Base-by-base conservation (phyloP, 441 rosid species). In the Dalechampia spathulata region DNA sequence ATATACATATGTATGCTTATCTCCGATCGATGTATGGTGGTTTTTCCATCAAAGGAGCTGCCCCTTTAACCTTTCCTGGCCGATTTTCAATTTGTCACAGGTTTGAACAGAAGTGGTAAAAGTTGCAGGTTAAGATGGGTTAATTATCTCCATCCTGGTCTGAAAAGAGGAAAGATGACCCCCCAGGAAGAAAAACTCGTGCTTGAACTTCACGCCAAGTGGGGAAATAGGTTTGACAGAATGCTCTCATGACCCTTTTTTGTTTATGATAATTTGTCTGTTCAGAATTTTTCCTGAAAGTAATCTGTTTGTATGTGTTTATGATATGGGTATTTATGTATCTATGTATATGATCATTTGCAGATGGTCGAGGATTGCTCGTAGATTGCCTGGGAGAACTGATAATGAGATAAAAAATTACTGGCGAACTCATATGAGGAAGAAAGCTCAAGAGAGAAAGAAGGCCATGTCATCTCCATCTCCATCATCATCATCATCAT, bases 71-170 rank as follows among this genome's bases (percentile, higher is more conserved):
- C 66, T n/a, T n/a, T 49, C 69, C 52, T 83, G 67, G 75, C 78
- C n/a, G n/a, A n/a, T n/a, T n/a, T n/a, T n/a, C n/a, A n/a, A n/a
- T 83, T 83, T 83, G 77, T 82, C 87, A 82, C 86, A 94, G 99
- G 97, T 78, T 80, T 94, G 77, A 94, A 86, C 77, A 76, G 99
- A 79, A 87, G 95, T 53, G 99, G 99, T 52, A 94, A 94, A 70
- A 90, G 99, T 80, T 94, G 99, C 88, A 80, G 99, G 80, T 74
- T 94, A 25, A 80, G 99, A 11, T 94, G 99, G 99, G 96, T 90
- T 81, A 94, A 94, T 58, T 94, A 94, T 73, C 84, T 94, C 32
- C 97, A 87, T 55, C 99, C 99, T 49, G 96, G 94, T 53, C 96
- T 94, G 22, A 90, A 86, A 73, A 78, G 83, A 15, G 88, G 94